A percentile compares a stretch with the other conserved stretches of the same genome.
Conservation (phyloP, 768 basidiomycete species). For the Nevesoporus exiguus region DNA sequence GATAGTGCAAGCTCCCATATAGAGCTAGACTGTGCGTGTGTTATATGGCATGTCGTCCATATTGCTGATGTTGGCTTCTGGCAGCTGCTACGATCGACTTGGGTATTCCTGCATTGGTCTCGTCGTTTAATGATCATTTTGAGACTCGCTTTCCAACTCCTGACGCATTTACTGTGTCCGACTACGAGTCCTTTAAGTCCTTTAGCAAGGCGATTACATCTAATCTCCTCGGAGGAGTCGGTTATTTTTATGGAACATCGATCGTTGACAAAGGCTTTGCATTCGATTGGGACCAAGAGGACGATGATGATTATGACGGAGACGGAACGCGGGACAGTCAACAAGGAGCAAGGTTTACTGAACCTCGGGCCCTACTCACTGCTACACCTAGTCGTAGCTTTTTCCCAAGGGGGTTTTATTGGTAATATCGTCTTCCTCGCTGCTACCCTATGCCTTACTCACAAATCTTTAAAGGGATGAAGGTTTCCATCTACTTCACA, state of each 20-base stretch:
- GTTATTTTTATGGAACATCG: constrained; percentile 91
- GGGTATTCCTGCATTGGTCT: constrained; percentile 63
- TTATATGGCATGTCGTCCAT: not conserved
- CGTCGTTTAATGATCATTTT: constrained; percentile 66
- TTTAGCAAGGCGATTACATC: constrained; percentile 91
- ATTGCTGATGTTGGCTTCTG: not conserved
- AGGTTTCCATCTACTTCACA: constrained; percentile 90
- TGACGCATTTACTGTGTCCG: constrained; percentile 46
- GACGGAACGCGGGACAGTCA: constrained; percentile 35
- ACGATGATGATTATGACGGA: constrained; percentile 39
- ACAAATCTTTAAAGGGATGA: constrained; percentile 67
- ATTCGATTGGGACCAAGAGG: constrained; percentile 87
- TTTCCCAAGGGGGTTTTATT: constrained; percentile 97
- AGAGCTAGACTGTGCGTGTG: constrained; percentile 57
- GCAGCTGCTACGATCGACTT: constrained; percentile 62
- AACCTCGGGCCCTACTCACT: constrained; percentile 75
- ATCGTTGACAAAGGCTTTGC: constrained; percentile 83
- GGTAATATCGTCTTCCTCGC: constrained; percentile 43
- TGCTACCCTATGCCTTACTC: not conserved
- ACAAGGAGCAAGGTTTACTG: constrained; percentile 64
- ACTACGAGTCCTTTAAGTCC: constrained; percentile 46
- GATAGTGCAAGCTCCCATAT: constrained; percentile 70
- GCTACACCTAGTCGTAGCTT: constrained; percentile 96
- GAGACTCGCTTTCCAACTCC: constrained; percentile 65
- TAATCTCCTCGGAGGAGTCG: constrained; percentile 88